phyloP scores from a whole-genome alignment of 495 filamentous ascomycete species.

The Mycothermus thermophilus region DNA sequence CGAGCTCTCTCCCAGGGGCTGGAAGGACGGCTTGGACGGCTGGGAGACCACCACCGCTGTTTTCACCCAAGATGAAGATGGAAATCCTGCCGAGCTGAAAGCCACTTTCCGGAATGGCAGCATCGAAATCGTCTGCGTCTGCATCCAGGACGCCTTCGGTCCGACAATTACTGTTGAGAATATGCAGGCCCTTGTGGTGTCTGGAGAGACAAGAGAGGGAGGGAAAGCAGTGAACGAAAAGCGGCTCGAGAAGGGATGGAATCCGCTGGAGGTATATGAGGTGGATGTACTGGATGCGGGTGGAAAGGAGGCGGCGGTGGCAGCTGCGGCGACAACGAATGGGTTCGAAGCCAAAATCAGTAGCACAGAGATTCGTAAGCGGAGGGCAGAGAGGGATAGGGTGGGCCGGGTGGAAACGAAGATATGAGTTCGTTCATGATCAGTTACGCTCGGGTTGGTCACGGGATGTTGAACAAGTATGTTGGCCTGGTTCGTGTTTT shows the following conservation, averaged over 20 bases:
- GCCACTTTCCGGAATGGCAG: conserved; percentile 29
- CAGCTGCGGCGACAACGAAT: conserved; percentile 28
- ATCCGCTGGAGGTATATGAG: conserved; percentile 63
- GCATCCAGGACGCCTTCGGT: conserved; percentile 80
- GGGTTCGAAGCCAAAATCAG: conserved; percentile 77
- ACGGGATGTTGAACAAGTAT: too few relatives aligned
- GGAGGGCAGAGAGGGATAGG: conserved; percentile 20
- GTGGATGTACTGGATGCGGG: conserved; percentile 76
- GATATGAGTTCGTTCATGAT: too few relatives aligned
- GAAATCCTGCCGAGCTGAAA: too few relatives aligned
- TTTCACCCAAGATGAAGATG: conserved; percentile 21
- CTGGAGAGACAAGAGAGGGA: conserved; percentile 74
- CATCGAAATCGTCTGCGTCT: conserved; percentile 53
- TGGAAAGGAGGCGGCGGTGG: conserved; percentile 37
- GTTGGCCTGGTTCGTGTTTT: too few relatives aligned
- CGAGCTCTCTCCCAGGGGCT: conserved; percentile 31
- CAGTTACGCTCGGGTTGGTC: too few relatives aligned
- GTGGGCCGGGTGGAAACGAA: too few relatives aligned
- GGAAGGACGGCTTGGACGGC: too few relatives aligned
- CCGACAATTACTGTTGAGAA: conserved; percentile 75
- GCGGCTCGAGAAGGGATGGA: conserved; percentile 66
- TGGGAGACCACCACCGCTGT: conserved; percentile 5
- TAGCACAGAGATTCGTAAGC: conserved; percentile 53
- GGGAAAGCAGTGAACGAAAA: conserved; percentile 73
- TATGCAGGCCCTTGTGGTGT: conserved; percentile 73